phyloP scores from a whole-genome alignment of 805 yeast genomes.

The Metschnikowia rubicola region DNA sequence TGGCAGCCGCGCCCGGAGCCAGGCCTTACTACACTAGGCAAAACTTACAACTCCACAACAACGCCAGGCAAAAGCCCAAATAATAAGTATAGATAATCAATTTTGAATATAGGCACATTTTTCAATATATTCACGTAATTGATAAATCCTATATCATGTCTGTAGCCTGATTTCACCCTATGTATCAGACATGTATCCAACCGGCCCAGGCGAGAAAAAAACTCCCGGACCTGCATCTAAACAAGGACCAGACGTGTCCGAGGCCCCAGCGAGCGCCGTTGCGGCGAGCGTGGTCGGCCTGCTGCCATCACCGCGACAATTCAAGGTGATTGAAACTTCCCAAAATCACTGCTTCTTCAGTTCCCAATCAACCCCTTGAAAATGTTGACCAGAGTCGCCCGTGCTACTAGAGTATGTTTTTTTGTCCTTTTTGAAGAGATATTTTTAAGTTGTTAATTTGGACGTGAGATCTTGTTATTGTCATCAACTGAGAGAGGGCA shows the following conservation, averaged over 20 bases:
- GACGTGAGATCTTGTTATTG: too few relatives aligned
- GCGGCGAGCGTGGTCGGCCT: slow-evolving; percentile 5
- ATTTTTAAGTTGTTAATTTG: not conserved
- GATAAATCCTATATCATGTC: not conserved
- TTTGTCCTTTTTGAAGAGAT: not conserved
- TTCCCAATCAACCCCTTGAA: slow-evolving; percentile 6
- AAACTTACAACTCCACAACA: too few relatives aligned
- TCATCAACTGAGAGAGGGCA: too few relatives aligned
- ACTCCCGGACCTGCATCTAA: slow-evolving; percentile 6
- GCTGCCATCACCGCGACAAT: slow-evolving; percentile 10
- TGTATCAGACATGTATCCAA: not conserved
- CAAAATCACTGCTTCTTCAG: slow-evolving; percentile 3
- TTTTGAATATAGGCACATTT: too few relatives aligned
- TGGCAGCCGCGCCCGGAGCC: not conserved
- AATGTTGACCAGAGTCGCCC: slow-evolving; percentile 44
- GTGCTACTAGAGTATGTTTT: slow-evolving; percentile 41
- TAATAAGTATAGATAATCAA: too few relatives aligned
- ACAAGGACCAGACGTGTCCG: slow-evolving; percentile 25
- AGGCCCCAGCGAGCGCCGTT: slow-evolving; percentile 10
- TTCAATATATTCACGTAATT: too few relatives aligned
- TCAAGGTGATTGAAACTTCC: not conserved
- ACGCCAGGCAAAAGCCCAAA: too few relatives aligned
- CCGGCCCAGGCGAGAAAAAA: too few relatives aligned
- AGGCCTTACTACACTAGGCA: too few relatives aligned
- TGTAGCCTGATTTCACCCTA: not conserved